Conservation (phyloP, 1,139 yeast genomes). For the Lodderomyces oxycetoniae region DNA sequence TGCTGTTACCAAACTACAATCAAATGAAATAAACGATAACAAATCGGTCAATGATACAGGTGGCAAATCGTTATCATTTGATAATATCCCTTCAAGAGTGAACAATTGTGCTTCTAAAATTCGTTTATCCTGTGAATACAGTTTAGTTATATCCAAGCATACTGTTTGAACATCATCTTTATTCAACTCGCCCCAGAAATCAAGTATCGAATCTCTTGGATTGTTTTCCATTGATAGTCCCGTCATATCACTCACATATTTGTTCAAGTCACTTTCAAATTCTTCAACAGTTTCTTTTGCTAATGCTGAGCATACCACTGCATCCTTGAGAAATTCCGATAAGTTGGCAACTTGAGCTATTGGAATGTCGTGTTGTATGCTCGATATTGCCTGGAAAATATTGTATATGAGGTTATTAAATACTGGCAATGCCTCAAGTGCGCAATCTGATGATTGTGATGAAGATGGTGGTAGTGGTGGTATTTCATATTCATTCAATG, state of each 20-base stretch:
- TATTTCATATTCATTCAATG: slow-evolving; percentile 9
- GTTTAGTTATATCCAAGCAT: slow-evolving; percentile 20
- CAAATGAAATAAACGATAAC: slow-evolving; percentile 16
- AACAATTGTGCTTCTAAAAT: slow-evolving; percentile 37
- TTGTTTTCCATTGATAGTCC: slow-evolving; percentile 51
- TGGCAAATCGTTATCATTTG: slow-evolving; percentile 33
- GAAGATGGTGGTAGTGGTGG: slow-evolving; percentile 10
- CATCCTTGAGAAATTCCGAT: slow-evolving; percentile 18
- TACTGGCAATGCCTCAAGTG: slow-evolving; percentile 16
- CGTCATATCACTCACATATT: slow-evolving; percentile 66
- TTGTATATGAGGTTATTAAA: slow-evolving; percentile 18
- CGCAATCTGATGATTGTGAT: too few relatives aligned
- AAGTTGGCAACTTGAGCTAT: slow-evolving; percentile 14
- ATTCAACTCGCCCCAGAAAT: slow-evolving; percentile 44
- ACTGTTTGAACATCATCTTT: slow-evolving; percentile 29
- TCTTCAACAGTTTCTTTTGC: slow-evolving; percentile 27
- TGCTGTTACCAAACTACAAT: slow-evolving; percentile 33
- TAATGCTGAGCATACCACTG: slow-evolving; percentile 24
- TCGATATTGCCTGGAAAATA: slow-evolving; percentile 22
- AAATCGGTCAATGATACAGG: slow-evolving; percentile 21
- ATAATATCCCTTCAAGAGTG: slow-evolving; percentile 38
- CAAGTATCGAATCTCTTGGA: slow-evolving; percentile 52
- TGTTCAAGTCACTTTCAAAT: slow-evolving; percentile 54
- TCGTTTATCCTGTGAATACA: slow-evolving; percentile 20
- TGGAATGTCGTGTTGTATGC: slow-evolving; percentile 25